Percentiles rank a stretch among this genome's conserved stretches.
Conservation (phyloP, 192 early-diverging fungal species). For the Coemansia sp. region DNA sequence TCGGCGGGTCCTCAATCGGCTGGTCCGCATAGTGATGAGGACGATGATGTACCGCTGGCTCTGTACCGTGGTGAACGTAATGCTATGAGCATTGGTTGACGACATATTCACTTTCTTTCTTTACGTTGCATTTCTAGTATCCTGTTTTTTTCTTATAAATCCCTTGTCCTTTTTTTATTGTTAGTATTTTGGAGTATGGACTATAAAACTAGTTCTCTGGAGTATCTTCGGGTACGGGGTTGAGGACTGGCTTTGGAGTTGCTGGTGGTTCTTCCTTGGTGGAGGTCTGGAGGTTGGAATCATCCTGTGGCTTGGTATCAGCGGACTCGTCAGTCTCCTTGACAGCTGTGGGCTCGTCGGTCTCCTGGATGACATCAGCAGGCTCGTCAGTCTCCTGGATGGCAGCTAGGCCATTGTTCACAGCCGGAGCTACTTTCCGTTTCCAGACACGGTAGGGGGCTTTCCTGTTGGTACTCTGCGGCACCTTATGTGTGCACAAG, state of each 20-base stretch:
- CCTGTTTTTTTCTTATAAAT: constrained; percentile 9
- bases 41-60: constrained; percentile 66
- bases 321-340: background rate
- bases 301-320: background rate
- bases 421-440: too few species aligned
- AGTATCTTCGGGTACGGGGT: too few species aligned
- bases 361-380: too few species aligned
- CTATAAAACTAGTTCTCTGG: too few species aligned
- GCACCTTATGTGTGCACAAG: background rate
- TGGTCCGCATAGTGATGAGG: constrained; percentile 56
- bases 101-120: background rate
- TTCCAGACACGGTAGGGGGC: too few species aligned
- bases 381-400: background rate
- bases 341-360: too few species aligned
- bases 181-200: too few species aligned
- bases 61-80: constrained; percentile 59
- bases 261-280: background rate
- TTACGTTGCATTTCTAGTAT: constrained; percentile 21
- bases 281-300: too few species aligned
- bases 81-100: constrained; percentile 41
- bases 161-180: background rate
- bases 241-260: background rate
- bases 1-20: constrained; percentile 17
- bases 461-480: background rate
- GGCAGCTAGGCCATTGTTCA: too few species aligned